phyloP scores from a whole-genome alignment of 225 moss, liverwort and hornwort genomes.

The Sphagnum contortum region DNA sequence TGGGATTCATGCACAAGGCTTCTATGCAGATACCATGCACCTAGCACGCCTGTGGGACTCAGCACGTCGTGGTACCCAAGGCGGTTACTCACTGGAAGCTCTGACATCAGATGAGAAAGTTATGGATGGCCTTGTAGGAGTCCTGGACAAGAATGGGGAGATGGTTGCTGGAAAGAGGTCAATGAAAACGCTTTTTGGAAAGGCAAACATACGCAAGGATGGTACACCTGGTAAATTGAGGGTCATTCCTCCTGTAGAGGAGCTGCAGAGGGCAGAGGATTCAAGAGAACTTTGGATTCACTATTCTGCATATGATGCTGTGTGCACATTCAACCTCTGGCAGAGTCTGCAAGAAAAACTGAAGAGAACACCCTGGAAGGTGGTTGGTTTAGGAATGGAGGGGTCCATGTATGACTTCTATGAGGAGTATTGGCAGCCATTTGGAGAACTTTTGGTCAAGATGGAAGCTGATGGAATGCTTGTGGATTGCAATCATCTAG shows the following conservation, averaged over 20 bases:
- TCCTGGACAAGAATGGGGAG: constrained; percentile 28
- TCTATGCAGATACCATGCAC: constrained; percentile 97
- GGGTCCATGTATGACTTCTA: constrained; percentile 85
- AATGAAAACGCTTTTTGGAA: constrained; percentile 96
- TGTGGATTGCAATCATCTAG: constrained; percentile 75
- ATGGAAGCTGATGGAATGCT: constrained; percentile 99
- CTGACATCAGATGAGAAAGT: constrained; percentile 75
- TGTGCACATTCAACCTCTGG: constrained; percentile 98
- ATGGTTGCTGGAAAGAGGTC: constrained; percentile 64
- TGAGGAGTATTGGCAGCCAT: constrained; percentile 71
- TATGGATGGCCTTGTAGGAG: constrained; percentile 56
- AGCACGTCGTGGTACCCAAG: constrained; percentile 61
- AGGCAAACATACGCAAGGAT: constrained; percentile 80
- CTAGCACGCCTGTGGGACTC: constrained; percentile 88
- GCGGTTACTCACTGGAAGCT: constrained; percentile 91
- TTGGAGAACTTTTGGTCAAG: constrained; percentile 84
- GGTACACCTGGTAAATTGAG: constrained; percentile 82
- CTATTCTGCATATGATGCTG: constrained; percentile 87
- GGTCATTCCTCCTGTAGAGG: constrained; percentile 84
- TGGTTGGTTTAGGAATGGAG: constrained; percentile 27
- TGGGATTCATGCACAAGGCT: constrained; percentile 68
- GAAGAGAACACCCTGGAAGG: constrained; percentile 43
- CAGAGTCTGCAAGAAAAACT: constrained; percentile 66
- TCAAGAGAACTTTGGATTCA: constrained; percentile 94
- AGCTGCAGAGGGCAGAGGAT: constrained; percentile 71